Evolutionary conservation across 805 yeast species (phyloP).

Genomic region (Saccharomycopsis sp.): DNA sequence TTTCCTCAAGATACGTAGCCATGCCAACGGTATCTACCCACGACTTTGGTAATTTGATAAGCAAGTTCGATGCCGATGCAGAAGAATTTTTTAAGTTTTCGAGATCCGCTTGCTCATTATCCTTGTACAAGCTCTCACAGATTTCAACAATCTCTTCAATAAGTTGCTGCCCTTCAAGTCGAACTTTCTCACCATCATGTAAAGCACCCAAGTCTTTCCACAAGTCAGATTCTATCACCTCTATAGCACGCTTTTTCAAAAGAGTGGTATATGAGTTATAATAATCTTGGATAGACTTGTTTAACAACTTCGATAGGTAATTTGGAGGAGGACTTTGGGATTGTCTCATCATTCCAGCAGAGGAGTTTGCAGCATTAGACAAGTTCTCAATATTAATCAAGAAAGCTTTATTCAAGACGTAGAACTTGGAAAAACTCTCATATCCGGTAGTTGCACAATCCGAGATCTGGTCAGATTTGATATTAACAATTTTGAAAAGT

Average conservation of each 20-base stretch:
- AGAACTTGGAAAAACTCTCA: slow-evolving; percentile 58
- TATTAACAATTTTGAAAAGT: slow-evolving; percentile 66
- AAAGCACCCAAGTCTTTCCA: slow-evolving; percentile 73
- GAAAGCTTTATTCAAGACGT: slow-evolving; percentile 57
- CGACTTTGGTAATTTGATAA: slow-evolving; percentile 6
- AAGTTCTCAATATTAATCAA: slow-evolving; percentile 76
- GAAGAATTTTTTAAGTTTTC: slow-evolving; percentile 1
- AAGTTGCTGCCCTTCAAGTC: slow-evolving; percentile 34
- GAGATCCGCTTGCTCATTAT: slow-evolving; percentile 2
- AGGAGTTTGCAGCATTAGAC: slow-evolving; percentile 3
- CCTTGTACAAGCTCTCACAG: slow-evolving; percentile 26
- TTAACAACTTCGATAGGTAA: slow-evolving; percentile 16
- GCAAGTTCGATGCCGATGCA: no score
- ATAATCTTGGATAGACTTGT: slow-evolving; percentile 15
- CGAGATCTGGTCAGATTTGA: slow-evolving; percentile 54
- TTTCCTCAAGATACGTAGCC: slow-evolving; percentile 7
- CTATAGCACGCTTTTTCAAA: slow-evolving; percentile 14
- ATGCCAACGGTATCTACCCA: slow-evolving; percentile 15
- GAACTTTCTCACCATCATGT: slow-evolving; percentile 16
- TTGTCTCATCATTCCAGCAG: neutral
- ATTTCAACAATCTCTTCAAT: slow-evolving; percentile 44
- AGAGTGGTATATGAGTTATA: slow-evolving; percentile 11
- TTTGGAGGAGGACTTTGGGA: slow-evolving; percentile 6
- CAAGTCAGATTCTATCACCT: slow-evolving; percentile 49
- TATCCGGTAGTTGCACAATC: slow-evolving; percentile 44